Evolutionary conservation across 116 monocot genomes (phyloP), one percentile per base, ranked within the genome.

Genomic region (Zostera marina): DNA sequence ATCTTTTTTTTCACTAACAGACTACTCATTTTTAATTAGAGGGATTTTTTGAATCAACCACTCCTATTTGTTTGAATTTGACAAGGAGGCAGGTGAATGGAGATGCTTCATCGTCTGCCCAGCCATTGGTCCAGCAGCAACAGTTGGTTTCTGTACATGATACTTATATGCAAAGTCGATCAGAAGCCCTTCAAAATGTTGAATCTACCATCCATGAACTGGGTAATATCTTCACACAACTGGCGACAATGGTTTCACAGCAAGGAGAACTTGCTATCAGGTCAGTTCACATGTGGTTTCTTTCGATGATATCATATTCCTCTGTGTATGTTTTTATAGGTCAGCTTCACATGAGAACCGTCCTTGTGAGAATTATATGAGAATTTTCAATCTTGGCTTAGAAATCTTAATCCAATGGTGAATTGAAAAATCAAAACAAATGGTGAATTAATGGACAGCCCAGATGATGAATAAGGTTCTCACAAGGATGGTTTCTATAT

Each of bases 171-270:
- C 87, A 87, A 66, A 92, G 84, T 72, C 73, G 92, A 73, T 76
- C 92, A n/a, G 92, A 87, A 41, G 84, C 92, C 72, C 87, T 92
- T 68, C 92, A 92, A 68, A 92, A 83, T 69, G 87, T 92, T 48
- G 92, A 92, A 69, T 92, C 92, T 63, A 92, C 92, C 21, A 92
- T 92, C 68, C 92, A 83, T 52, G 92, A 92, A 63, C 70, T 92
- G 54, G 61, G 92, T 73, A 92, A 72, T 59, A 92, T 92, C 54
- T 92, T 92, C 60, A 92, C 92, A 45, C 92, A 92, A 55, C 68
- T 92, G 10, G 83, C 92, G 39, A 92, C 92, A 32, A 92, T 92
- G 87, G 92, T 92, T 71, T 87, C 92, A n/a, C 76, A 87, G 68
- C 92, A 92, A 47, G 92, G 92, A 70, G 92, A 92, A 63, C 63